Conservation (phyloP, 371 early-diverging fungal genomes). For the Mortierella sp. region DNA sequence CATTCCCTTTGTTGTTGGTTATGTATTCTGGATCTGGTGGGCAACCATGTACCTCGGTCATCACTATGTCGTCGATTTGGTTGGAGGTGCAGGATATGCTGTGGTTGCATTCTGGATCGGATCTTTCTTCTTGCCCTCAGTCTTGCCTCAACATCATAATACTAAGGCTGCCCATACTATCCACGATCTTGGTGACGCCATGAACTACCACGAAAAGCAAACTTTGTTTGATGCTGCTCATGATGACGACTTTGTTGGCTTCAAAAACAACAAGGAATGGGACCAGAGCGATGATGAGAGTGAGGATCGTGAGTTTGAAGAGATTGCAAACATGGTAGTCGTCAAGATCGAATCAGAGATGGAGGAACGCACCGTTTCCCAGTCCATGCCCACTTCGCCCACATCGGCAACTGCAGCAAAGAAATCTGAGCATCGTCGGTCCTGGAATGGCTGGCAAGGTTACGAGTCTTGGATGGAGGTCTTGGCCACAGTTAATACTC, state of each 20-base stretch:
- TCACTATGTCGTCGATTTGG: constrained; percentile 80
- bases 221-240: constrained; percentile 40
- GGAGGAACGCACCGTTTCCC: constrained; percentile 27
- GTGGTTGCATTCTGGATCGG: constrained; percentile 65
- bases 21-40: constrained; percentile 82
- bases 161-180: constrained; percentile 47
- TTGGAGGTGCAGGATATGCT: constrained; percentile 79
- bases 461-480: constrained; percentile 55
- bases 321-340: constrained; percentile 42
- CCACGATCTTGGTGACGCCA: constrained; percentile 52
- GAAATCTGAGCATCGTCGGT: constrained; percentile 27
- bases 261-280: constrained; percentile 34
- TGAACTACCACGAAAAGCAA: constrained; percentile 50
- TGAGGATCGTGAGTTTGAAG: constrained; percentile 17
- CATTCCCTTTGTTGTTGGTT: constrained; percentile 62
- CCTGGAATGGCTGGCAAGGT: constrained; percentile 58
- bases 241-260: constrained; percentile 46
- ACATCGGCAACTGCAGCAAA: constrained; percentile 19
- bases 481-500: constrained; percentile 45
- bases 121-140: constrained; percentile 55
- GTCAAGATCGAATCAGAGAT: constrained; percentile 39
- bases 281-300: constrained; percentile 24
- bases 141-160: constrained; percentile 43
- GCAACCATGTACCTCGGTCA: constrained; percentile 83
- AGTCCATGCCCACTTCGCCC: constrained; percentile 43